Evolutionary conservation across 2,329 filamentous ascomycete species (phyloP).

Genomic region (Anthostomella pinea): DNA sequence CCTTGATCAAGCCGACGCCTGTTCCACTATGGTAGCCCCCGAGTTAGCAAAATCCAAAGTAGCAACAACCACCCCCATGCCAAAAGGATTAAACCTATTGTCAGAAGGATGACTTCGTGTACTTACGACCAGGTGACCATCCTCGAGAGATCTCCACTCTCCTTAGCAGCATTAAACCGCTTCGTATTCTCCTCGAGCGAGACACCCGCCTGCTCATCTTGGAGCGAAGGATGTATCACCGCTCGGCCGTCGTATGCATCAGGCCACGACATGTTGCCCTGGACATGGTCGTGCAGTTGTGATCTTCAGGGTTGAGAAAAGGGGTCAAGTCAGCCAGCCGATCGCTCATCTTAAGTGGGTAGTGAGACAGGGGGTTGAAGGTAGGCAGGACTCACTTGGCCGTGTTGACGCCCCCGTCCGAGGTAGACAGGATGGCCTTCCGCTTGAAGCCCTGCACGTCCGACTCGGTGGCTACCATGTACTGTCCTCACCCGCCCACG

Average conservation of each 20-base stretch:
- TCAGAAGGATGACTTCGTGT: background rate
- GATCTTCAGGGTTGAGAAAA: conserved; percentile 18
- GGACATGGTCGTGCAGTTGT: conserved; percentile 31
- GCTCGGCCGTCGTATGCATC: conserved; percentile 31
- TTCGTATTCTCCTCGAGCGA: conserved; percentile 26
- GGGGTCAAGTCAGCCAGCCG: background rate
- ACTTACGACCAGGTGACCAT: conserved; percentile 35
- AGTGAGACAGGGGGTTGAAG: background rate
- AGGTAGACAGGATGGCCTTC: conserved; percentile 30
- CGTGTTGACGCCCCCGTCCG: conserved; percentile 34
- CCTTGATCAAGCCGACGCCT: conserved; percentile 27
- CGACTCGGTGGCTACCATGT: conserved; percentile 35
- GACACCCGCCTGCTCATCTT: conserved; percentile 24
- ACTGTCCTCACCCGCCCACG: conserved; percentile 25
- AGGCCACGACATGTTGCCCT: conserved; percentile 29
- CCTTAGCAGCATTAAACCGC: conserved; percentile 22
- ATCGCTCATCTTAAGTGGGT: background rate
- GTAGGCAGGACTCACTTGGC: conserved; percentile 29
- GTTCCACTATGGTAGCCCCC: conserved; percentile 20
- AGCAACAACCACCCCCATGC: background rate
- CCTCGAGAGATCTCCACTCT: conserved; percentile 24
- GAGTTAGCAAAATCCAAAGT: background rate
- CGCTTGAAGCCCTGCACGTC: conserved; percentile 31
- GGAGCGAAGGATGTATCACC: conserved; percentile 26
- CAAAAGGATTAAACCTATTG: background rate